Percentiles rank a stretch among this genome's conserved stretches.
These are phyloP conservation scores for Cordyceps fumosorosea DNA, from an alignment of 2,329 filamentous ascomycete genomes.

Conservation along the genomic window DNA sequence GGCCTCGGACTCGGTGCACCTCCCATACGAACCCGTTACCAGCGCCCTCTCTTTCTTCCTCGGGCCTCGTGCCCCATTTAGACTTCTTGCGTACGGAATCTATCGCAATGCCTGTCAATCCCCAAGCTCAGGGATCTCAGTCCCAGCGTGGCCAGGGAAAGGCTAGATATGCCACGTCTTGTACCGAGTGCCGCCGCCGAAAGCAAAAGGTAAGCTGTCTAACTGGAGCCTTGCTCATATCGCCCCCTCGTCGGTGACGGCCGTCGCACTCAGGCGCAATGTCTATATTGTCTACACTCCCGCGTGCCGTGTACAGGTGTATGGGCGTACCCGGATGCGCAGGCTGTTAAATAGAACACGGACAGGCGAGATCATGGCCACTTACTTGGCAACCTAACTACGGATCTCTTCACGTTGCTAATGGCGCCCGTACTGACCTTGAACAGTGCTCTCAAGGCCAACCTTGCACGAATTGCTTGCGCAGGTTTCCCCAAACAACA, in stretches of 20 bases:
- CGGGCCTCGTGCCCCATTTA: not conserved
- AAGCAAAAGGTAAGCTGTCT: conserved; percentile 41
- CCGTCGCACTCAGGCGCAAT: not conserved
- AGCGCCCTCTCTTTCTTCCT: not conserved
- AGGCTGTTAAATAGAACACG: too few relatives aligned
- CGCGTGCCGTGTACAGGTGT: not conserved
- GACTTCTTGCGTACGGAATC: not conserved
- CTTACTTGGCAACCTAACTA: too few relatives aligned
- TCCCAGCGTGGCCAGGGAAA: conserved; percentile 9
- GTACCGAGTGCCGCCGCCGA: conserved; percentile 43
- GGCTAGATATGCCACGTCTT: conserved; percentile 33
- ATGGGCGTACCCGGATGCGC: not conserved
- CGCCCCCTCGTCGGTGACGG: not conserved
- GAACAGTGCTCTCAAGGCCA: conserved; percentile 46
- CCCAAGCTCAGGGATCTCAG: conserved; percentile 24
- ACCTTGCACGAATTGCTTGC: conserved; percentile 47
- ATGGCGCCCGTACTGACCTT: not conserved
- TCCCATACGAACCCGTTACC: not conserved
- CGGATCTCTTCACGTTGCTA: not conserved
- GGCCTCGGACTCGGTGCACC: not conserved
- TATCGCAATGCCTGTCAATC: conserved; percentile 5
- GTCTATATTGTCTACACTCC: too few relatives aligned
- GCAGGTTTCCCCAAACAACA: conserved; percentile 43
- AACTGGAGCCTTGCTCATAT: too few relatives aligned
- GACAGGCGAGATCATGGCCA: not conserved